Conservation (phyloP, 202 grass and related monocot species). For the Tripidium arundinaceum region DNA sequence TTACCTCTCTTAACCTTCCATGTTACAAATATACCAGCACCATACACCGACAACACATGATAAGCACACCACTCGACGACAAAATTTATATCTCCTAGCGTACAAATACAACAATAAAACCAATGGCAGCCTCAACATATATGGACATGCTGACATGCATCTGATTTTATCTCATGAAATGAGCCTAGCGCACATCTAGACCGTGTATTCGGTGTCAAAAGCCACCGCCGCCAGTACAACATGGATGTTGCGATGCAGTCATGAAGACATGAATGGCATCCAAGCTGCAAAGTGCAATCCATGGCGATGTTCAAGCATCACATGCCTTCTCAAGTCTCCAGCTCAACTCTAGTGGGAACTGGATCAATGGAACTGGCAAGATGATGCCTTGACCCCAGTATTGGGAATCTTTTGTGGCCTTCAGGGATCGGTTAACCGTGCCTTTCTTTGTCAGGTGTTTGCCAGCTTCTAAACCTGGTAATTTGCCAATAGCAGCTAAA, state of each 20-base stretch:
- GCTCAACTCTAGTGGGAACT: constrained; percentile 35
- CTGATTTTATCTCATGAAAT: neutral
- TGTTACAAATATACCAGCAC: neutral
- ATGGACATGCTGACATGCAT: neutral
- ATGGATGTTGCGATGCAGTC: neutral
- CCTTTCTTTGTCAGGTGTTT: constrained; percentile 17
- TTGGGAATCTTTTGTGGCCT: constrained; percentile 12
- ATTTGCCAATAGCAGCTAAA: neutral
- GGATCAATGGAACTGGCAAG: constrained; percentile 19
- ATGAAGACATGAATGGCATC: neutral
- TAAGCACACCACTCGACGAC: neutral
- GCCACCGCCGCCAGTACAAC: neutral
- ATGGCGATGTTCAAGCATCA: neutral
- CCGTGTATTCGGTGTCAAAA: neutral
- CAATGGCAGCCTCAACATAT: neutral
- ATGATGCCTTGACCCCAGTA: constrained; percentile 22
- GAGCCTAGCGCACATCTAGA: neutral
- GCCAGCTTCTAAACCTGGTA: constrained; percentile 36
- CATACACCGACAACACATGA: neutral
- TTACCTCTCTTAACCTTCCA: neutral
- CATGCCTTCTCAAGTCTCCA: constrained; percentile 32
- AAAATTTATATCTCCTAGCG: neutral
- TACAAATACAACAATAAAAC: constrained; percentile 18
- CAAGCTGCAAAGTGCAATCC: neutral
- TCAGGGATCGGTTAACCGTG: constrained; percentile 11